A percentile compares a stretch with the other conserved stretches of the same genome.
phyloP scores from a whole-genome alignment of 768 basidiomycete species.

The Lepiota venenata region DNA sequence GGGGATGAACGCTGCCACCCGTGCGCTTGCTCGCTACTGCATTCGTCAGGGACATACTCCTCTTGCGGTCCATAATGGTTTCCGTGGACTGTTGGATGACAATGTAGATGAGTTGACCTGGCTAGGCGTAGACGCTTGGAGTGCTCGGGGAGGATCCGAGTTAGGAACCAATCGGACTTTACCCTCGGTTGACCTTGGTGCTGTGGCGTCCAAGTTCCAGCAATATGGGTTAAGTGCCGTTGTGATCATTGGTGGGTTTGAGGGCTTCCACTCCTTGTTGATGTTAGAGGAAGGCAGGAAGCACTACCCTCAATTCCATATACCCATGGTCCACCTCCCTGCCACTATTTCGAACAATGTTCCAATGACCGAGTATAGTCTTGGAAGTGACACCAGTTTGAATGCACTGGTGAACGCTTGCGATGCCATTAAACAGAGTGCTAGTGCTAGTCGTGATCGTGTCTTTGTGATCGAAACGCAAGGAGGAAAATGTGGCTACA shows the following conservation, averaged over 20 bases:
- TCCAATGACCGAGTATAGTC: slow-evolving; percentile 92
- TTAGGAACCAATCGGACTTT: slow-evolving; percentile 93
- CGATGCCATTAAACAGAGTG: slow-evolving; percentile 98
- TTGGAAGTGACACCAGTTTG: slow-evolving; percentile 96
- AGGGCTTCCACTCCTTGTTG: slow-evolving; percentile 81
- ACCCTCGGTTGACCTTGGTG: slow-evolving; percentile 84
- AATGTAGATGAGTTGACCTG: slow-evolving; percentile 83
- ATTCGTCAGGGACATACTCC: slow-evolving; percentile 88
- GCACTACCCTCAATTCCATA: slow-evolving; percentile 87
- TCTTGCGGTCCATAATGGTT: slow-evolving; percentile 94
- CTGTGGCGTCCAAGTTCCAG: slow-evolving; percentile 90
- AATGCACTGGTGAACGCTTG: slow-evolving; percentile 97
- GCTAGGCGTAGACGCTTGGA: slow-evolving; percentile 98
- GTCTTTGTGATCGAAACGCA: slow-evolving; percentile 99
- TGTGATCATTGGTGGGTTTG: slow-evolving; percentile 94
- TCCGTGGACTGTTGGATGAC: slow-evolving; percentile 91
- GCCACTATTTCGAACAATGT: slow-evolving; percentile 99
- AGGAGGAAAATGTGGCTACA: slow-evolving; percentile 94
- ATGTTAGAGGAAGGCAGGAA: slow-evolving; percentile 78
- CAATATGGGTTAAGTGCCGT: slow-evolving; percentile 74
- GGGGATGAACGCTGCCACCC: slow-evolving; percentile 98
- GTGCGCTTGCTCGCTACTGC: slow-evolving; percentile 92
- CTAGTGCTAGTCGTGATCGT: slow-evolving; percentile 90
- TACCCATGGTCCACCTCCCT: slow-evolving; percentile 94
- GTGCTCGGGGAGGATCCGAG: slow-evolving; percentile 93